Conservation (phyloP, 768 basidiomycete genomes). For the Termitomyces sp. region DNA sequence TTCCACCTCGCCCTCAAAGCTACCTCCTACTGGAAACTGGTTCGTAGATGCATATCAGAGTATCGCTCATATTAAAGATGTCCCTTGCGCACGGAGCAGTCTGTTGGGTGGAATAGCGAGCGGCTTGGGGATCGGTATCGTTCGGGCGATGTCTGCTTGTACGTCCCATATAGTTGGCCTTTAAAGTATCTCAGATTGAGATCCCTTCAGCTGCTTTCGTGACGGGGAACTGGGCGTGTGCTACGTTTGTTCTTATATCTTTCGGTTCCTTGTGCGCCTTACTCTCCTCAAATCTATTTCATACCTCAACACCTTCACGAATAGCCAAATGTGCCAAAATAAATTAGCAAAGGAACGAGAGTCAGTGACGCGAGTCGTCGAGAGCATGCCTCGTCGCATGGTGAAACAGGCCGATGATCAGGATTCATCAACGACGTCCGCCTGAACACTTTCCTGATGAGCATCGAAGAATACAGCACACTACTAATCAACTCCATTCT, state of each 20-base stretch:
- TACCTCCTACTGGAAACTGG: constrained; percentile 36
- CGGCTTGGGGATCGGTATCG: constrained; percentile 70
- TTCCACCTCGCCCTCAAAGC: constrained; percentile 26
- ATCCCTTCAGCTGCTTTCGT: constrained; percentile 46
- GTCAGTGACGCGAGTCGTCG: constrained; percentile 51
- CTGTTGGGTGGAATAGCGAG: constrained; percentile 76
- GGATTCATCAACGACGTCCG: constrained; percentile 12
- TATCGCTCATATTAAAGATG: constrained; percentile 55
- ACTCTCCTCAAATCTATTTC: background rate
- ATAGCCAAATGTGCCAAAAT: constrained; percentile 51
- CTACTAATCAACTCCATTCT: constrained; percentile 26
- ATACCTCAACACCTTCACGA: constrained; percentile 2
- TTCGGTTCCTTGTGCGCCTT: constrained; percentile 27
- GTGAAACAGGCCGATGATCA: constrained; percentile 31
- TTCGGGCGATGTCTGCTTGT: constrained; percentile 66
- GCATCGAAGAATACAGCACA: background rate
- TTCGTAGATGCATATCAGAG: constrained; percentile 40
- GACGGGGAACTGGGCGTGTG: constrained; percentile 80
- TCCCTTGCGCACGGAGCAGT: constrained; percentile 76
- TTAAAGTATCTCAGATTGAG: background rate
- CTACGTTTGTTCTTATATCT: constrained; percentile 46
- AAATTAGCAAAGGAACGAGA: constrained; percentile 44
- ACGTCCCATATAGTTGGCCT: constrained; percentile 19
- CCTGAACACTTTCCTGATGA: background rate
- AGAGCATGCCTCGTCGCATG: constrained; percentile 54